These are phyloP conservation scores for Metschnikowia gelsemii DNA, from an alignment of 805 yeast species.

Conservation along the genomic window DNA sequence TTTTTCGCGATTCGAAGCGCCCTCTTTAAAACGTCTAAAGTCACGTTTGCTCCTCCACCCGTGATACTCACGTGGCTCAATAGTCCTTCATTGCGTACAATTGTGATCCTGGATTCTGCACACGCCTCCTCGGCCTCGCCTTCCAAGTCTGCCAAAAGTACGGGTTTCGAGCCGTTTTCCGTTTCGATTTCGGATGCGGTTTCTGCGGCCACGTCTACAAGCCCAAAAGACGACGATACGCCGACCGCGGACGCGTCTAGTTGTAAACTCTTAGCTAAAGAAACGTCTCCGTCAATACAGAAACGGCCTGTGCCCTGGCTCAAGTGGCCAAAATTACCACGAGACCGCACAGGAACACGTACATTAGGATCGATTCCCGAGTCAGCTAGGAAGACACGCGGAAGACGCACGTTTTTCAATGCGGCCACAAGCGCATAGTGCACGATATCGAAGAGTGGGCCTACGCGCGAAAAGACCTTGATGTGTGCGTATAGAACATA, in stretches of 20 bases:
- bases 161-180: conserved; percentile 23
- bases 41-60: conserved; percentile 50
- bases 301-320: conserved; percentile 35
- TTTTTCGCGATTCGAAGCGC: conserved; percentile 48
- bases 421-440: conserved; percentile 70
- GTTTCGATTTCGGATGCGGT: too few species aligned
- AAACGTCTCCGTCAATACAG: conserved; percentile 51
- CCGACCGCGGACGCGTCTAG: conserved; percentile 42
- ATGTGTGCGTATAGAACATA: conserved; percentile 67
- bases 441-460: conserved; percentile 76
- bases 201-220: conserved; percentile 35
- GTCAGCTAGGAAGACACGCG: conserved; percentile 60
- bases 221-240: conserved; percentile 58
- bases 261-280: conserved; percentile 33
- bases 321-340: conserved; percentile 52
- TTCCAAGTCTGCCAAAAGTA: conserved; percentile 70
- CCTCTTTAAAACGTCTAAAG: conserved; percentile 45
- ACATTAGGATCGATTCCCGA: conserved; percentile 53
- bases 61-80: conserved; percentile 47
- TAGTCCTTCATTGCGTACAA: conserved; percentile 35
- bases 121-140: conserved; percentile 80
- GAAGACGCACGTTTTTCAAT: conserved; percentile 57
- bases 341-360: conserved; percentile 51
- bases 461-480: conserved; percentile 75
- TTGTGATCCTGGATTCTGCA: conserved; percentile 51